Evolutionary conservation across 805 yeast genomes (phyloP).

Genomic region (Saturnispora dispora): DNA sequence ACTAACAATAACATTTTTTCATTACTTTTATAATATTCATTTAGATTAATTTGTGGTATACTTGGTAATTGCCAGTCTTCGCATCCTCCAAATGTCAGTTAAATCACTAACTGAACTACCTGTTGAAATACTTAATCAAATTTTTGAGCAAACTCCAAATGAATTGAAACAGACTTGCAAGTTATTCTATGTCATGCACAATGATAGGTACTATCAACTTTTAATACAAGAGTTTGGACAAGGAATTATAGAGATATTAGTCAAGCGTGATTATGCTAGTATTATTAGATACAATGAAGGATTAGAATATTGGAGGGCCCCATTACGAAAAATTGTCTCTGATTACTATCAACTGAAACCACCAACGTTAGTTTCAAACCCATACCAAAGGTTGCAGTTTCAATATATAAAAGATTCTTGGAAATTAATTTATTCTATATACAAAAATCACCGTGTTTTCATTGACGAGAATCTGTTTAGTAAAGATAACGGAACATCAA

Average conservation of each 20-base stretch:
- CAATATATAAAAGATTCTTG: slow-evolving; percentile 43
- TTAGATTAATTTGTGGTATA: neutral
- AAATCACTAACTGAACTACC: slow-evolving; percentile 21
- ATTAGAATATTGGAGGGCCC: slow-evolving; percentile 29
- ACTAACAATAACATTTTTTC: neutral
- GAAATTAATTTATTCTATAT: slow-evolving; percentile 42
- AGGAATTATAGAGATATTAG: slow-evolving; percentile 18
- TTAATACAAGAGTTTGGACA: slow-evolving; percentile 27
- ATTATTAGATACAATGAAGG: slow-evolving; percentile 25
- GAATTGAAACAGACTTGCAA: slow-evolving; percentile 25
- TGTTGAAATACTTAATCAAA: slow-evolving; percentile 20
- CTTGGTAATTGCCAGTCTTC: neutral
- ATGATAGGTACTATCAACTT: slow-evolving; percentile 36
- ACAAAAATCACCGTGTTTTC: slow-evolving; percentile 43
- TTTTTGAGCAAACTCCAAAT: slow-evolving; percentile 23
- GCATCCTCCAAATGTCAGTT: slow-evolving; percentile 1
- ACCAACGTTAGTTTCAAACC: slow-evolving; percentile 6
- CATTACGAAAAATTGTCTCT: slow-evolving; percentile 20
- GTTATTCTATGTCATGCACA: slow-evolving; percentile 38
- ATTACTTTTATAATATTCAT: neutral
- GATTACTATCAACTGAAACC: slow-evolving; percentile 15
- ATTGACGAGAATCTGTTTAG: slow-evolving; percentile 34
- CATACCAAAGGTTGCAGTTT: slow-evolving; percentile 19
- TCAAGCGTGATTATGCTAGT: slow-evolving; percentile 18
- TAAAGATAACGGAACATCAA: slow-evolving; percentile 28